A percentile compares a stretch with the other conserved stretches of the same genome.
These are phyloP conservation scores for Acrocalymma vagum DNA, from an alignment of 2,329 filamentous ascomycete genomes.

Conservation along the genomic window DNA sequence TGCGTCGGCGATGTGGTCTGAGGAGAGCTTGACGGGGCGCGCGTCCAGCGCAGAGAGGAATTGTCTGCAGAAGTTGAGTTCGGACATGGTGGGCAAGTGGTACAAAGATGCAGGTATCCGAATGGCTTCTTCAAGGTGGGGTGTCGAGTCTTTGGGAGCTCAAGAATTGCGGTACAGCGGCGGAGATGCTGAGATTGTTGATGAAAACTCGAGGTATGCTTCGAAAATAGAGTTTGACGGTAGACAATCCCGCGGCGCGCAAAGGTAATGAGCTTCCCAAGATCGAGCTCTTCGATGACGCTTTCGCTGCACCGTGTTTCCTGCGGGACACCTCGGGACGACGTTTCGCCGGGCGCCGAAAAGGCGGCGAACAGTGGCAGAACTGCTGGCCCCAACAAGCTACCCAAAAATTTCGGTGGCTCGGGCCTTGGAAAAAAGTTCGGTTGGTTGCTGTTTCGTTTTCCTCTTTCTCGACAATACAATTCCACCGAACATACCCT, in stretches of 20 bases:
- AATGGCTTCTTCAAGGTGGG: no score
- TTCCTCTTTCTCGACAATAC: constrained; percentile 3
- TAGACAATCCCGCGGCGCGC: no score
- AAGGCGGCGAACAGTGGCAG: constrained; percentile 31
- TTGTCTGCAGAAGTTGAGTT: constrained; percentile 82
- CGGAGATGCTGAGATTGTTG: no score
- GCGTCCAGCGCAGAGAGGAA: constrained; percentile 84
- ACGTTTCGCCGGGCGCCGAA: constrained; percentile 22
- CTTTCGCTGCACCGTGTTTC: constrained; percentile 29
- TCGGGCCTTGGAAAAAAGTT: no score
- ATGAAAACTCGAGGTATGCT: no score
- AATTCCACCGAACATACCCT: constrained; percentile 6
- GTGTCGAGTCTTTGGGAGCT: no score
- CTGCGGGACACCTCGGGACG: constrained; percentile 25
- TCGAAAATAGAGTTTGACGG: no score
- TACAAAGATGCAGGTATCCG: no score
- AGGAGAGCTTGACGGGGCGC: constrained; percentile 80
- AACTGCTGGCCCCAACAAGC: no score
- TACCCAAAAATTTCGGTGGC: constrained; percentile 30
- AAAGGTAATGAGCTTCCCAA: no score
- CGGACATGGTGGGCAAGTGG: constrained; percentile 55
- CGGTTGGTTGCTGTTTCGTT: constrained; percentile 9
- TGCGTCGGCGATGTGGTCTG: constrained; percentile 90
- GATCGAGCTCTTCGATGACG: no score
- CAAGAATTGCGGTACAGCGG: no score